phyloP scores from a whole-genome alignment of 1,284 basidiomycete species.

The Ganoderma lingzhi region DNA sequence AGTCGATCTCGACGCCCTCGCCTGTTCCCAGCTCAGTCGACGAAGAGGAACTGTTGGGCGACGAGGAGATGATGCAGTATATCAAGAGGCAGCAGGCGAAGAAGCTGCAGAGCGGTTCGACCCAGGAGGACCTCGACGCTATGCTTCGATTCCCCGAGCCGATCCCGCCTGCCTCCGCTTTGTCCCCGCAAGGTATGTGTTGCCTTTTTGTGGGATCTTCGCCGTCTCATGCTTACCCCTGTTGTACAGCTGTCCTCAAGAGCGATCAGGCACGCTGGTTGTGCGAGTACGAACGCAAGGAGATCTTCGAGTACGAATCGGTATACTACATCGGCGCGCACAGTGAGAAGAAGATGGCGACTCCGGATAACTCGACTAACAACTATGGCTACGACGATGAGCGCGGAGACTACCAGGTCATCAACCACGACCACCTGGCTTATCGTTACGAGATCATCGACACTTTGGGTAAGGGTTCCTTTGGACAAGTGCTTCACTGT shows the following conservation, averaged over 20 bases:
- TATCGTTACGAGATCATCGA: conserved; percentile 96
- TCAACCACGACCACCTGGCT: conserved; percentile 92
- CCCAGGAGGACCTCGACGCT: conserved; percentile 88
- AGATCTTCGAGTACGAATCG: conserved; percentile 88
- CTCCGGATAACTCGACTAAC: conserved; percentile 77
- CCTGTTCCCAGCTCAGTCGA: conserved; percentile 78
- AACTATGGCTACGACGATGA: conserved; percentile 99
- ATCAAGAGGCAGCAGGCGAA: conserved; percentile 91
- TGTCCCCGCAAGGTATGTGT: conserved; percentile 76
- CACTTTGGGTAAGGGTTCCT: conserved; percentile 96
- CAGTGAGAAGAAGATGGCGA: conserved; percentile 84
- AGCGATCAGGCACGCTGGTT: conserved; percentile 69
- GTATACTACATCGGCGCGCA: conserved; percentile 88
- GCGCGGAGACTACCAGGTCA: conserved; percentile 94
- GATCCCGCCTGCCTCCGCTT: conserved; percentile 71
- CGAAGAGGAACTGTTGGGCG: conserved; percentile 92
- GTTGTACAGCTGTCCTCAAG: conserved; percentile 63
- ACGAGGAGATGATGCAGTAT: conserved; percentile 98
- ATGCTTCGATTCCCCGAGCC: conserved; percentile 95
- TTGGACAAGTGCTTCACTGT: conserved; percentile 97
- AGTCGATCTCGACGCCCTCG: conserved; percentile 84
- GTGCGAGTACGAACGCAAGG: conserved; percentile 89
- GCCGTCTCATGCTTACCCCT: conserved; percentile 18
- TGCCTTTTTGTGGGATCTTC: conserved; percentile 18
- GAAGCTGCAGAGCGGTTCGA: conserved; percentile 85